phyloP scores from a whole-genome alignment of 1,139 yeast genomes.

The Yamadazyma dushanensis region DNA sequence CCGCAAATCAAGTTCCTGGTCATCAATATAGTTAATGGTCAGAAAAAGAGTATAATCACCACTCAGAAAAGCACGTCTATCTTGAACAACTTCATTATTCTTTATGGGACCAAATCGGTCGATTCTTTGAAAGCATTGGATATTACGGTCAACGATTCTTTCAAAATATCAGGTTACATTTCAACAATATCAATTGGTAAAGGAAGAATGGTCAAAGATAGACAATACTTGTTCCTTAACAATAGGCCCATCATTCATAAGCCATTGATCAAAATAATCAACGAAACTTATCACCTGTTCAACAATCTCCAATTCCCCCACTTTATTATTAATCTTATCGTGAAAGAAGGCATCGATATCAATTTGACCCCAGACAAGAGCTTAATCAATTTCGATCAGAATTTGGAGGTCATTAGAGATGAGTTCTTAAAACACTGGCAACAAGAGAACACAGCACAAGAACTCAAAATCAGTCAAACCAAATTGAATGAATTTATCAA shows the following conservation, averaged over 20 bases:
- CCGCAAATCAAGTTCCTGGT: slow-evolving; percentile 59
- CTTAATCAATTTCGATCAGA: slow-evolving; percentile 7
- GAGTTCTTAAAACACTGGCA: slow-evolving; percentile 10
- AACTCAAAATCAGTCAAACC: slow-evolving; percentile 3
- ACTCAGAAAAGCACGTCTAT: slow-evolving; percentile 45
- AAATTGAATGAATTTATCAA: slow-evolving; percentile 2
- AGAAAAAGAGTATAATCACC: slow-evolving; percentile 49
- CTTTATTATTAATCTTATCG: slow-evolving; percentile 58
- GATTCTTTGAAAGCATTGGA: slow-evolving; percentile 55
- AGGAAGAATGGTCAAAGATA: slow-evolving; percentile 61
- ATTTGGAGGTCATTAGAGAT: slow-evolving; percentile 6
- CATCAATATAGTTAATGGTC: slow-evolving; percentile 50
- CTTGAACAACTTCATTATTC: slow-evolving; percentile 57
- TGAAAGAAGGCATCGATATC: slow-evolving; percentile 63
- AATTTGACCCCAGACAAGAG: slow-evolving; percentile 88
- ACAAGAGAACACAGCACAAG: slow-evolving; percentile 11
- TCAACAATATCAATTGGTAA: slow-evolving; percentile 79
- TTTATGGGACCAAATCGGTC: slow-evolving; percentile 69
- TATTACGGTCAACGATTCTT: slow-evolving; percentile 23
- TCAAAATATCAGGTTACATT: slow-evolving; percentile 57
- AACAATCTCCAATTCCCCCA: slow-evolving; percentile 77
- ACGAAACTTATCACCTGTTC: slow-evolving; percentile 69
- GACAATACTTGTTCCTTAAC: slow-evolving; percentile 76
- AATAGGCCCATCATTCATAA: slow-evolving; percentile 69
- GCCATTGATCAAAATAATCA: slow-evolving; percentile 56